phyloP scores from a whole-genome alignment of 352 stramenopile species.

The Globisporangium rhizosaccharum region DNA sequence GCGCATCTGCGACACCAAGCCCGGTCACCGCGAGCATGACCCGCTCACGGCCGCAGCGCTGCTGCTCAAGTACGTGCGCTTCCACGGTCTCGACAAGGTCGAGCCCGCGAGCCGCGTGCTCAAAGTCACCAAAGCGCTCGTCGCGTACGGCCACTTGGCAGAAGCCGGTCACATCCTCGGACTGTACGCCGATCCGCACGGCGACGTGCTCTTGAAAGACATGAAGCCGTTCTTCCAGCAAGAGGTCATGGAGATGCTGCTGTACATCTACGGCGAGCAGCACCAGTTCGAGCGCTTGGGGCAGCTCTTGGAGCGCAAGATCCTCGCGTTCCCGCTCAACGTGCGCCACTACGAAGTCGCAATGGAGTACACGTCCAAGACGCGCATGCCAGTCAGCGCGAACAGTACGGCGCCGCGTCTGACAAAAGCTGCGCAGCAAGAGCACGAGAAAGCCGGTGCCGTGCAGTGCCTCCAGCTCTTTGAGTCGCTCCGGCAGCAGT shows the following conservation, averaged over 20 bases:
- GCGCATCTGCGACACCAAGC: slow-evolving; percentile 26
- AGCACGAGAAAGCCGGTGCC: slow-evolving; percentile 23
- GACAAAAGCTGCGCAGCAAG: slow-evolving; percentile 16
- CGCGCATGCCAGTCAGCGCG: not conserved
- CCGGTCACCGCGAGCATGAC: slow-evolving; percentile 17
- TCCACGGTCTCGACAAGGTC: slow-evolving; percentile 33
- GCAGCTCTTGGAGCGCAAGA: slow-evolving; percentile 42
- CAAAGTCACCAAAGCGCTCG: slow-evolving; percentile 40
- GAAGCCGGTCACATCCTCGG: slow-evolving; percentile 50
- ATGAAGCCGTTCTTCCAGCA: slow-evolving; percentile 55
- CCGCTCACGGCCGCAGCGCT: slow-evolving; percentile 36
- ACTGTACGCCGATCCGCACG: slow-evolving; percentile 31
- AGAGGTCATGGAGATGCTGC: slow-evolving; percentile 62
- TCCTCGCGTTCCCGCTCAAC: slow-evolving; percentile 41
- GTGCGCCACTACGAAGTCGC: slow-evolving; percentile 61
- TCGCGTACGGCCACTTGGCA: slow-evolving; percentile 32
- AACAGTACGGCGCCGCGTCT: not conserved
- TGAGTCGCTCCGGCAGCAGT: slow-evolving; percentile 62
- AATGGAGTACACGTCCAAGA: slow-evolving; percentile 47
- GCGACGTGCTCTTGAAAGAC: slow-evolving; percentile 42
- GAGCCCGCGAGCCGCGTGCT: slow-evolving; percentile 34
- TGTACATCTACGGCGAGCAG: slow-evolving; percentile 63
- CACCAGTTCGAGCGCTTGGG: slow-evolving; percentile 34
- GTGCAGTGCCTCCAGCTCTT: slow-evolving; percentile 64
- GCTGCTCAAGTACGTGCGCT: slow-evolving; percentile 50